Evolutionary conservation across 345 rosid species (phyloP).

Genomic region (Syzygium aromaticum): DNA sequence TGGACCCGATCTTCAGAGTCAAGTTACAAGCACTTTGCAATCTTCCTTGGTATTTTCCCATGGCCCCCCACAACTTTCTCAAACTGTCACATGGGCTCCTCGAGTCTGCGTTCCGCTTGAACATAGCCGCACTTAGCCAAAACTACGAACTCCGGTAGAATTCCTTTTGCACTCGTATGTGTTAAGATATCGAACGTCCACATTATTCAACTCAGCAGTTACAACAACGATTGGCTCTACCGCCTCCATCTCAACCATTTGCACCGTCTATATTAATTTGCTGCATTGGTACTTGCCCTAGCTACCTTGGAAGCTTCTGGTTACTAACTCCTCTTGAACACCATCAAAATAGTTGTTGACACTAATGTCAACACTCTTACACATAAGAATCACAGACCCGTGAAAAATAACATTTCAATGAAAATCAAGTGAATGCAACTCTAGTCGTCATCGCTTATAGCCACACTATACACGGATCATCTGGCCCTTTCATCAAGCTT

Average conservation of each 20-base stretch:
- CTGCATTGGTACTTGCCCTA: background rate
- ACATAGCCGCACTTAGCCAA: no score
- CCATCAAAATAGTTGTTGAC: background rate
- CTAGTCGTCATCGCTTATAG: background rate
- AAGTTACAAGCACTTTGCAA: background rate
- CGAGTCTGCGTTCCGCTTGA: no score
- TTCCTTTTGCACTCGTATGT: no score
- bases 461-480: background rate
- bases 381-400: background rate
- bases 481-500: background rate
- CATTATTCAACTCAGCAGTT: no score
- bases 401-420: background rate
- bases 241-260: background rate
- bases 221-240: background rate
- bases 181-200: no score
- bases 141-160: no score
- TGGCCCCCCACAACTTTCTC: background rate
- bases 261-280: background rate
- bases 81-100: no score
- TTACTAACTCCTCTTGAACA: background rate
- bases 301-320: background rate
- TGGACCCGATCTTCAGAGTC: fast-evolving
- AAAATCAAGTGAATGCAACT: background rate
- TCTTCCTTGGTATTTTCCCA: background rate
- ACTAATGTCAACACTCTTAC: background rate